Evolutionary conservation across 805 yeast species (phyloP).

Genomic region (Schizosaccharomyces pombe): DNA sequence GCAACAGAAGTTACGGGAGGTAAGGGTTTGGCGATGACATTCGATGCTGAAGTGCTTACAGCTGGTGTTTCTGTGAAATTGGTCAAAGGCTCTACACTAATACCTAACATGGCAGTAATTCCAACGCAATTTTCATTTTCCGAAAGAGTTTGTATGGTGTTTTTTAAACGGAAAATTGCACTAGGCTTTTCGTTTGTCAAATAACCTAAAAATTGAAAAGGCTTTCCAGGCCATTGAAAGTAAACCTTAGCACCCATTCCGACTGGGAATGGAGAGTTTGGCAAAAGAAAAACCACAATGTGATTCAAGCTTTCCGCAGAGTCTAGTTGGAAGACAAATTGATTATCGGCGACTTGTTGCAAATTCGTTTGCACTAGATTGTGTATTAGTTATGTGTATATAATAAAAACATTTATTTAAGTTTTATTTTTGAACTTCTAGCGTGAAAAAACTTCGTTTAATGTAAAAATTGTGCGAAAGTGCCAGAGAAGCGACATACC

Average conservation of each 20-base stretch:
- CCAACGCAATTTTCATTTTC: not conserved
- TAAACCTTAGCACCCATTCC: constrained; percentile 53
- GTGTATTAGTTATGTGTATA: not conserved
- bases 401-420: not conserved
- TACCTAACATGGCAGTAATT: not conserved
- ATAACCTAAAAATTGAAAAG: constrained; percentile 17
- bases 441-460: not conserved
- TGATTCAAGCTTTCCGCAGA: constrained; percentile 50
- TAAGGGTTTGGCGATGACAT: not conserved
- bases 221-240: constrained; percentile 50
- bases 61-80: not conserved
- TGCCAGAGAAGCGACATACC: too few species aligned
- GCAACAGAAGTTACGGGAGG: constrained; percentile 1
- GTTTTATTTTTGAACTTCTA: not conserved
- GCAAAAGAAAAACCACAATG: constrained; percentile 62
- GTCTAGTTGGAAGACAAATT: constrained; percentile 39
- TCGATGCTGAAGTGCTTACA: not conserved
- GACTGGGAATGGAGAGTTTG: constrained; percentile 18
- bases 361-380: constrained; percentile 17
- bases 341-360: constrained; percentile 41
- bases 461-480: not conserved
- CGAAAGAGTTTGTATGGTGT: not conserved
- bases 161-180: constrained; percentile 3
- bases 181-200: constrained; percentile 1
- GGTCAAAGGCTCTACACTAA: not conserved